Evolutionary conservation across 768 basidiomycete genomes (phyloP).

Genomic region (Boletus patriciae): DNA sequence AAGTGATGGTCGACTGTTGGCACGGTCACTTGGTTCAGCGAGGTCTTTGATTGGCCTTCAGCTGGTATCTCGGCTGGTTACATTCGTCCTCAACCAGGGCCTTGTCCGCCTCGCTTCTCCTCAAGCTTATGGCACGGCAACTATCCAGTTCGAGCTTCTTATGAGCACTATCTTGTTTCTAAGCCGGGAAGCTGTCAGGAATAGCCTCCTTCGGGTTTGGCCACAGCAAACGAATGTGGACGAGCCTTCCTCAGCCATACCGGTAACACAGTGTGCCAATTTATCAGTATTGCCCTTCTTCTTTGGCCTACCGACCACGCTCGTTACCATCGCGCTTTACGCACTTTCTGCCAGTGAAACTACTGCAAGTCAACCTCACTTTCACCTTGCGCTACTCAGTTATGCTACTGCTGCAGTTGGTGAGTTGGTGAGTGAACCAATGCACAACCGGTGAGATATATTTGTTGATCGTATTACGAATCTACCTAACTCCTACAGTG

Average conservation of each 20-base stretch:
- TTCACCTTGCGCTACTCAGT: slow-evolving; percentile 57
- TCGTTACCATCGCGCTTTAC: slow-evolving; percentile 55
- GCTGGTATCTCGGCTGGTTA: slow-evolving; percentile 77
- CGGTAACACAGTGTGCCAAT: slow-evolving; percentile 36
- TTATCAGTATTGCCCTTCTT: slow-evolving; percentile 64
- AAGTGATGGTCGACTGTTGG: slow-evolving; percentile 20
- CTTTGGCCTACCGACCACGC: slow-evolving; percentile 66
- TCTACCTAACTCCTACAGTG: slow-evolving; percentile 43
- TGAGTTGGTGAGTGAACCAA: slow-evolving; percentile 83
- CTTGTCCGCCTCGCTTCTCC: slow-evolving; percentile 84
- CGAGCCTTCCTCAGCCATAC: not conserved
- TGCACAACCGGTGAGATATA: slow-evolving; percentile 63
- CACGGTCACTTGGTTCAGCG: slow-evolving; percentile 41
- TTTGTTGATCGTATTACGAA: not conserved
- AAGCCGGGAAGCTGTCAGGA: slow-evolving; percentile 89
- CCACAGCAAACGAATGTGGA: slow-evolving; percentile 15
- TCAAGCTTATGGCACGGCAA: slow-evolving; percentile 82
- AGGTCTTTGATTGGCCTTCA: slow-evolving; percentile 83
- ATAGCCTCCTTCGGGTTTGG: slow-evolving; percentile 70
- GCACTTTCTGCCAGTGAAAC: slow-evolving; percentile 49
- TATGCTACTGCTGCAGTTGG: slow-evolving; percentile 74
- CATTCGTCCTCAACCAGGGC: slow-evolving; percentile 87
- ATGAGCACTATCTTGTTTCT: slow-evolving; percentile 90
- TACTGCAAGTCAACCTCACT: slow-evolving; percentile 62
- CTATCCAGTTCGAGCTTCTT: slow-evolving; percentile 92